A percentile compares a stretch with the other conserved stretches of the same genome.
Evolutionary conservation across 257 asterid genomes (phyloP).

Genomic region (Gynochthodes officinalis): DNA sequence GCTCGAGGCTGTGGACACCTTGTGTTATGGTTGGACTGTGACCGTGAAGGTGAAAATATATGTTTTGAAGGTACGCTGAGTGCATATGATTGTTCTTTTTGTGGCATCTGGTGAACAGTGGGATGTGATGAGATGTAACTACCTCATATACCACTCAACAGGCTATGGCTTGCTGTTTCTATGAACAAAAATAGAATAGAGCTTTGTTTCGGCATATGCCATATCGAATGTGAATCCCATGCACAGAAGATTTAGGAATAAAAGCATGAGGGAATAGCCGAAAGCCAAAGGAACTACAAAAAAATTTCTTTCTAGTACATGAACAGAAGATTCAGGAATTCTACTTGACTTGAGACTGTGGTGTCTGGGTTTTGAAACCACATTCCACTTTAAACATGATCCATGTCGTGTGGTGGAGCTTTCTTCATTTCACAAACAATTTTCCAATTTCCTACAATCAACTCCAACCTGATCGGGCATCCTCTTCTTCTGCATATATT

Average conservation of each 20-base stretch:
- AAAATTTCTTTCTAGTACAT: background rate
- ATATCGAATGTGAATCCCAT: background rate
- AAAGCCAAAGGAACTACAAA: background rate
- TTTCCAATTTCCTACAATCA: background rate
- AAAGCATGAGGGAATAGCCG: background rate
- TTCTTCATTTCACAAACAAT: background rate
- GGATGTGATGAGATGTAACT: background rate
- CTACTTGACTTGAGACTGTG: background rate
- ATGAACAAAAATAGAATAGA: background rate
- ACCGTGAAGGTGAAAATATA: slow-evolving; percentile 96
- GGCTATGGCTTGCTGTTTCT: background rate
- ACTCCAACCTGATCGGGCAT: background rate
- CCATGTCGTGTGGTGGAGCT: background rate
- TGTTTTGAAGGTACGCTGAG: slow-evolving; percentile 81
- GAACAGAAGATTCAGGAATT: background rate
- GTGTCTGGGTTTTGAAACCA: background rate
- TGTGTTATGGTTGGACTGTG: slow-evolving; percentile 92
- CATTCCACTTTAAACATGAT: background rate
- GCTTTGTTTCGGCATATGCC: background rate
- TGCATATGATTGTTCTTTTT: slow-evolving; percentile 8
- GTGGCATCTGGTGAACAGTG: background rate
- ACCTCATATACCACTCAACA: background rate
- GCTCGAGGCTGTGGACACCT: slow-evolving; percentile 80
- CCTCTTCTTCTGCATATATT: background rate
- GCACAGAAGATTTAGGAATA: background rate